Base-by-base conservation (phyloP, 495 filamentous ascomycete species). In the Penicillium argentinense region DNA sequence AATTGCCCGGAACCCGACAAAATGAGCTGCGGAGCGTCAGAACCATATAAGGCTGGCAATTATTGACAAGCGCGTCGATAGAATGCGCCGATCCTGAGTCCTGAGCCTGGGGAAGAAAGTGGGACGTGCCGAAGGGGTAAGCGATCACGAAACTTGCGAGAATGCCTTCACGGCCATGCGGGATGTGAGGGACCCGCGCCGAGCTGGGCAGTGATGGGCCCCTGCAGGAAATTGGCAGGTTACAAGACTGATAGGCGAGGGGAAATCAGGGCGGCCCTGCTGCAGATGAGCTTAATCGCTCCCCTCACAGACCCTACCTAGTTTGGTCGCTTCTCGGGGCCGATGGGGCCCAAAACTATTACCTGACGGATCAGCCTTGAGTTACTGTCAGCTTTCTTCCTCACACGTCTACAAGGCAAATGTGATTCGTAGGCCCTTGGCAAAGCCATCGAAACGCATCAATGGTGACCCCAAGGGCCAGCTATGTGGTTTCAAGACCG, bases 111-210 rank as follows among this genome's bases (percentile, higher is more conserved):
- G 51, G 42, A 47, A 32, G 21, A n/a, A 36, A 53, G 53, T 47
- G 54, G 50, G 51, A 54, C 54, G 58, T 52, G 54, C 48, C 45
- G 9, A 44, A 57, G 58, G 57, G 47, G 38, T 5, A 47, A 41
- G 29, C 7, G 53, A 47, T 39, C 34, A 24, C 45, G 43, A 53
- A 56, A 29, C 17, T 9, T 36, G 17, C 17, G 5, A 36, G 21
- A 36, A 36, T 36, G 16, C 33, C 16, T n/a, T n/a, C n/a, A 12
- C 9, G 21, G 45, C 30, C 54, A 60, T 54, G 49, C 40, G 40
- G 26, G 49, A 61, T 27, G 58, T 47, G 54, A 59, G 45, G 51
- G 49, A 54, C 18, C 27, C 21, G 12, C 21, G 14, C 2, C 11
- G 17, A 16, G 30, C 13, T 11, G n/a, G n/a, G n/a, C n/a, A n/a